A percentile compares a stretch with the other conserved stretches of the same genome.
Evolutionary conservation across 202 grass and related monocot species (phyloP).

Genomic region (Carex arenaria): DNA sequence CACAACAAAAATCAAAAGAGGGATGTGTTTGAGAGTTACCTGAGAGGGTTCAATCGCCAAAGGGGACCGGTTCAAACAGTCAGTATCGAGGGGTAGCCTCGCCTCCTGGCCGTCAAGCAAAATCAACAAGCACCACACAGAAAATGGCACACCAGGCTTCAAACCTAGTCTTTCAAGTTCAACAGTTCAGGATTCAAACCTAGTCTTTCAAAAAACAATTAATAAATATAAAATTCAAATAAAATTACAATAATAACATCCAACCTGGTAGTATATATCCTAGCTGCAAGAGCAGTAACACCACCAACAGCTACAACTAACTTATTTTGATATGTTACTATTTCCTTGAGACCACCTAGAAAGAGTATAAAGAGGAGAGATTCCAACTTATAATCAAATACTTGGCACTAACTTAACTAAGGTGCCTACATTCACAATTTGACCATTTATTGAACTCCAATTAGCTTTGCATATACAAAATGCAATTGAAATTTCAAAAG

Average conservation of each 20-base stretch:
- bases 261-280: conserved; percentile 88
- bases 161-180: too few relatives aligned
- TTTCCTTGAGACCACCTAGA: conserved; percentile 71
- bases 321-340: conserved; percentile 97
- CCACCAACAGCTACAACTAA: conserved; percentile 79
- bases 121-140: too few relatives aligned
- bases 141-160: too few relatives aligned
- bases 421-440: neutral
- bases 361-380: neutral
- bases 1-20: too few relatives aligned
- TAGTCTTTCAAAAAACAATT: neutral
- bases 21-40: too few relatives aligned
- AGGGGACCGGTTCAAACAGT: too few relatives aligned
- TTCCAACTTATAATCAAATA: neutral
- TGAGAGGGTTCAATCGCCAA: too few relatives aligned
- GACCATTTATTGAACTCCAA: too few relatives aligned
- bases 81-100: too few relatives aligned
- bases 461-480: neutral
- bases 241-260: neutral
- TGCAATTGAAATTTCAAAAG: neutral
- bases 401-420: neutral
- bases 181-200: neutral
- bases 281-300: conserved; percentile 72
- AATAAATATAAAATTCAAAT: neutral
- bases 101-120: too few relatives aligned